Evolutionary conservation across 495 filamentous ascomycete genomes (phyloP).

Genomic region (Penicillium verhagenii): DNA sequence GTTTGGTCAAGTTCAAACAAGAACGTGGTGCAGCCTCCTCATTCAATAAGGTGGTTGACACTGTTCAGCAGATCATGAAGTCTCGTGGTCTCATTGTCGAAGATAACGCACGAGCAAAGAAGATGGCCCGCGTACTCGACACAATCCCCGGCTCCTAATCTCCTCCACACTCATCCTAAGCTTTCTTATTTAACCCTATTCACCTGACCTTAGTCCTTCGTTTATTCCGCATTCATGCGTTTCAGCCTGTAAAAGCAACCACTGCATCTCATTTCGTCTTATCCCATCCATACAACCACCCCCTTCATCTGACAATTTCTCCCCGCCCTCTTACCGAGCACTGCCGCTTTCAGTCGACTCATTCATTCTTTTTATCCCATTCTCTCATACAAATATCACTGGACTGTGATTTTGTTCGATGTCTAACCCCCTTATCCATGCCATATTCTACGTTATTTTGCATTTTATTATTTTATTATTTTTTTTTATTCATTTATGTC

Average conservation of each 20-base stretch:
- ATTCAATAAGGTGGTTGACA: constrained; percentile 79
- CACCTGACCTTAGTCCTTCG: background rate
- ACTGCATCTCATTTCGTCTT: background rate
- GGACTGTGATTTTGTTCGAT: background rate
- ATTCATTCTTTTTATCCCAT: background rate
- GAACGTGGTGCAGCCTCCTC: constrained; percentile 82
- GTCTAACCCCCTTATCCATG: background rate
- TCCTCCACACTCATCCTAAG: background rate
- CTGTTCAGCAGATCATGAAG: constrained; percentile 60
- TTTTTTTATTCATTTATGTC: too few relatives aligned
- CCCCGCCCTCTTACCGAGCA: background rate
- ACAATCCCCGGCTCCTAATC: constrained; percentile 23
- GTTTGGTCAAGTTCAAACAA: constrained; percentile 81
- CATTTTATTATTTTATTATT: background rate
- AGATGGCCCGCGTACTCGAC: constrained; percentile 54
- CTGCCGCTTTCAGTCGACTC: background rate
- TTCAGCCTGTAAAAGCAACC: constrained; percentile 23
- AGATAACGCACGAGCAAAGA: constrained; percentile 58
- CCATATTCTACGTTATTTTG: background rate
- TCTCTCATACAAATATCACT: background rate
- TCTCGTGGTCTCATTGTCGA: constrained; percentile 62
- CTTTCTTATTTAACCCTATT: background rate
- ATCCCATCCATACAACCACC: background rate
- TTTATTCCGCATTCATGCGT: constrained; percentile 17
- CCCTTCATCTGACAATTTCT: background rate